phyloP scores from a whole-genome alignment of 768 basidiomycete genomes.

The Royoungia palumana region DNA sequence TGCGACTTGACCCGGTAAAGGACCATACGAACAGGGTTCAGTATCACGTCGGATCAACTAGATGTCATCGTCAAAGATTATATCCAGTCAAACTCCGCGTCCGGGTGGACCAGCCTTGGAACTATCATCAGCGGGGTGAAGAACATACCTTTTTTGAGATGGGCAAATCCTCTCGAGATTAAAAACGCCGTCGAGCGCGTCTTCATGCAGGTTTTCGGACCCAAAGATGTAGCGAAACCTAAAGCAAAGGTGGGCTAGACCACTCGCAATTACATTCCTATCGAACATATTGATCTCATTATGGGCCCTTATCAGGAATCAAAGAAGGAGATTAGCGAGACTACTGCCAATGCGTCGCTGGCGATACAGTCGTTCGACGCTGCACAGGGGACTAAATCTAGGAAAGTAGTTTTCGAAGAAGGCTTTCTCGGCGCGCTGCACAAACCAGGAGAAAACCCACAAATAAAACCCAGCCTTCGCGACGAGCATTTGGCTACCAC shows the following conservation, averaged over 20 bases:
- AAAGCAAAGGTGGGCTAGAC: constrained; percentile 55
- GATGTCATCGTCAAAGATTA: constrained; percentile 52
- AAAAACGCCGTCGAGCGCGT: constrained; percentile 76
- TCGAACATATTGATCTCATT: not conserved
- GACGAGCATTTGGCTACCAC: constrained; percentile 80
- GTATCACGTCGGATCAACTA: constrained; percentile 67
- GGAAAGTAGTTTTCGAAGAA: constrained; percentile 81
- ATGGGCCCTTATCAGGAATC: constrained; percentile 39
- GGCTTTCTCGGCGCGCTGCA: constrained; percentile 93
- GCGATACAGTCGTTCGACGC: constrained; percentile 34
- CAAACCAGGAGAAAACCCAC: constrained; percentile 91
- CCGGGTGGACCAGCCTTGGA: constrained; percentile 78
- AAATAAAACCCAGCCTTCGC: constrained; percentile 72
- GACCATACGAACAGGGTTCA: constrained; percentile 60
- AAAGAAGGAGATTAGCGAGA: constrained; percentile 41
- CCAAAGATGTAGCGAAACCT: constrained; percentile 61
- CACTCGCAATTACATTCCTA: not conserved
- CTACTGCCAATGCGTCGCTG: constrained; percentile 10
- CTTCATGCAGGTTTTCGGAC: constrained; percentile 67
- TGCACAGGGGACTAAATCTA: constrained; percentile 35
- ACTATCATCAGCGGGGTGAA: constrained; percentile 63
- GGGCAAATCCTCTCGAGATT: constrained; percentile 81
- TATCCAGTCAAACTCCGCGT: constrained; percentile 48
- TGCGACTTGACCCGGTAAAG: not conserved
- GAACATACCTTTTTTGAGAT: constrained; percentile 59